phyloP scores from a whole-genome alignment of 2,329 filamentous ascomycete species.

The Xylariaceae sp. region DNA sequence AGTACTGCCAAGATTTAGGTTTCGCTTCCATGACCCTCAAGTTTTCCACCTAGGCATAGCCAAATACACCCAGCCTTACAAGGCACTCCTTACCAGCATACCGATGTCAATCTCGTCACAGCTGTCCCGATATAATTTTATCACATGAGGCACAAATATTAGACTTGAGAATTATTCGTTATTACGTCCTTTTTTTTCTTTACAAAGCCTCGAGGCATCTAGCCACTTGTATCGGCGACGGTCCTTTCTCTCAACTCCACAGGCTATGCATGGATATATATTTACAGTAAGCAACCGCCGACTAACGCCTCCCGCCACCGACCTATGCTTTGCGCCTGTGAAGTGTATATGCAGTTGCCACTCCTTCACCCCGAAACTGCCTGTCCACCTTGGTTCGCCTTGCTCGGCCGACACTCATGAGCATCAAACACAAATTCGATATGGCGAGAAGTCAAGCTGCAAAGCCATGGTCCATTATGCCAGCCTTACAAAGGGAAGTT shows the following conservation, averaged over 20 bases:
- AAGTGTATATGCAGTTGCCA: conserved; percentile 28
- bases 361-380: conserved; percentile 9
- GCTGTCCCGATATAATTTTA: neutral
- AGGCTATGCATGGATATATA: conserved; percentile 31
- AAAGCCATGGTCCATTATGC: neutral
- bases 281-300: conserved; percentile 20
- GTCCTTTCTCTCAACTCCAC: conserved; percentile 20
- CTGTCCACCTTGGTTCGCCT: conserved; percentile 1
- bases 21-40: neutral
- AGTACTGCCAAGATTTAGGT: neutral
- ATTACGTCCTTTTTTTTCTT: conserved; percentile 14
- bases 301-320: conserved; percentile 9
- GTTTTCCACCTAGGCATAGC: neutral
- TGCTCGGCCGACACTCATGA: conserved; percentile 12
- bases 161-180: conserved; percentile 14
- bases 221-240: conserved; percentile 3
- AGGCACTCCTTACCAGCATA: neutral
- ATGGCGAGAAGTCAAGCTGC: conserved; percentile 5
- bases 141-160: neutral
- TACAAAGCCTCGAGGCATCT: conserved; percentile 7
- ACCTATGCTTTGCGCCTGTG: conserved; percentile 18
- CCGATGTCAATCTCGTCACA: neutral
- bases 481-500: neutral
- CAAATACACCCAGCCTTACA: neutral
- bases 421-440: conserved; percentile 21